These are phyloP conservation scores for Curvularia spicifera DNA, from an alignment of 2,329 filamentous ascomycete genomes.

Conservation along the genomic window DNA sequence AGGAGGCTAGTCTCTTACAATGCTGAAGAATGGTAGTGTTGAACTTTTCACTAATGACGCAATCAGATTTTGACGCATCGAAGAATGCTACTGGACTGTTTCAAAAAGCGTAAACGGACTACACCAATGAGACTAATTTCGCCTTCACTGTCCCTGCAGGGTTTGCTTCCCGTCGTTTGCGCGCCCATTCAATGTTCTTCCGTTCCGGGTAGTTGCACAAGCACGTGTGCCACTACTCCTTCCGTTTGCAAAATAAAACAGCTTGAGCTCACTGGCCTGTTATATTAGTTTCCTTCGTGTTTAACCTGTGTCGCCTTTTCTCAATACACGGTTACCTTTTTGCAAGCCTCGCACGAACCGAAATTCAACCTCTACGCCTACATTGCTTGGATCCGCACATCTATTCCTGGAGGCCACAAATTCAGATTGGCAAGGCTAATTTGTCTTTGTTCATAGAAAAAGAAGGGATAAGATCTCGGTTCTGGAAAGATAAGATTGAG, in stretches of 20 bases:
- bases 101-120: not conserved
- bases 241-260: conserved; percentile 8
- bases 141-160: not conserved
- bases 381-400: not conserved
- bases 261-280: not conserved
- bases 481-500: not conserved
- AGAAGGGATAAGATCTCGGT: not conserved
- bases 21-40: not conserved
- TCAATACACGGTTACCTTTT: not conserved
- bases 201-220: not conserved
- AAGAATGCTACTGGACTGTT: not conserved
- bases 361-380: not conserved
- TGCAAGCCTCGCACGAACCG: no score
- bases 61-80: not conserved
- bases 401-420: not conserved
- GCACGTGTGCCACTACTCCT: not conserved
- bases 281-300: not conserved
- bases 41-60: not conserved
- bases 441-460: not conserved
- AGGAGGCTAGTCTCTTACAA: not conserved
- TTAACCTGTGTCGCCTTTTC: not conserved
- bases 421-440: no score
- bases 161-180: not conserved
- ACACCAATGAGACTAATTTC: not conserved
- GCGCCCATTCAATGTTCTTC: not conserved